These are phyloP conservation scores for Fusarium clavum DNA, from an alignment of 2,329 filamentous ascomycete species.

Conservation along the genomic window DNA sequence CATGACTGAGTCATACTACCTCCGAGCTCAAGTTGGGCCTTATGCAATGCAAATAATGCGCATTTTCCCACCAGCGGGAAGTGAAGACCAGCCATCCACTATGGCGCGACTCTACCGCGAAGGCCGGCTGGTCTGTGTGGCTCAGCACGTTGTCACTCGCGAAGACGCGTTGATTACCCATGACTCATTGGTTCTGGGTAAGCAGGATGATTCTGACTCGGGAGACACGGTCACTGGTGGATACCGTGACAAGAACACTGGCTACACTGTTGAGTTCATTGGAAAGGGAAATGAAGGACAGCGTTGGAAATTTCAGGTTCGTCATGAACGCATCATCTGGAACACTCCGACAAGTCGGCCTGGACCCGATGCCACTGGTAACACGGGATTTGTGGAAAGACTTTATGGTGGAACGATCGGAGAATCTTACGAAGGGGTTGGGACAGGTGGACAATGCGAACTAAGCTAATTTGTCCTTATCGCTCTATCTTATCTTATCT, in stretches of 20 bases:
- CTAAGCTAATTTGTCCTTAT: not conserved
- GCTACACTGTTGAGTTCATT: not conserved
- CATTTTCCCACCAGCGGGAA: not conserved
- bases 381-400: not conserved
- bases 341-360: not conserved
- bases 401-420: not conserved
- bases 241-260: not conserved
- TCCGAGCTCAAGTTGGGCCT: not conserved
- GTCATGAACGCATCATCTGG: not conserved
- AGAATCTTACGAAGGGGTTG: not conserved
- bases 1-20: not conserved
- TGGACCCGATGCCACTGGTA: not conserved
- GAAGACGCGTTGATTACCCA: not conserved
- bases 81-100: not conserved
- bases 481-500: not conserved
- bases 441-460: not conserved
- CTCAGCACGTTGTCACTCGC: not conserved
- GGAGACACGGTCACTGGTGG: not conserved
- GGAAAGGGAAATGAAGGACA: not conserved
- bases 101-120: not conserved
- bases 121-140: not conserved
- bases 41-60: not conserved
- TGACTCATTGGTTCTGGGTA: not conserved
- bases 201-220: not conserved
- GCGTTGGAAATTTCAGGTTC: not conserved